Conservation (phyloP, 192 early-diverging fungal species). For the Chytriomyces sp. region DNA sequence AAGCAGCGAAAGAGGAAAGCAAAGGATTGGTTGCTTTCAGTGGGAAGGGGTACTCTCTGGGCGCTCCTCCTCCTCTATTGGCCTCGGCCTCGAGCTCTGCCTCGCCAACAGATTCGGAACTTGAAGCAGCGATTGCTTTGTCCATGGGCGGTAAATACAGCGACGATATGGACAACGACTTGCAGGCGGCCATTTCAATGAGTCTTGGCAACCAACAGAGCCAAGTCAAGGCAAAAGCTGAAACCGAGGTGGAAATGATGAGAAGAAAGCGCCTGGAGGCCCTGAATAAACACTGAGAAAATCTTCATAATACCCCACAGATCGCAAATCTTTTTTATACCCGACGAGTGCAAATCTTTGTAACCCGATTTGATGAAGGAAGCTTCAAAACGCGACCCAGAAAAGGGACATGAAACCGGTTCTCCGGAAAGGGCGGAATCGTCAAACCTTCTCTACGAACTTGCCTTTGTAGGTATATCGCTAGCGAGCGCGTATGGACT, state of each 20-base stretch:
- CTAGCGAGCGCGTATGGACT: not conserved
- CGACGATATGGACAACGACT: not conserved
- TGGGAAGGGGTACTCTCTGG: slow-evolving; percentile 29
- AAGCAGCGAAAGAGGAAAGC: not conserved
- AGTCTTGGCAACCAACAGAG: not conserved
- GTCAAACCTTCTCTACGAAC: too few relatives aligned
- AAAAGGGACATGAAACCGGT: too few relatives aligned
- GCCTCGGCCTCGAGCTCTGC: not conserved
- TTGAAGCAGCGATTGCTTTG: slow-evolving; percentile 29
- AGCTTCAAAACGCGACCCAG: too few relatives aligned
- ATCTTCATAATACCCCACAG: not conserved
- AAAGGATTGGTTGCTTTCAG: slow-evolving; percentile 16
- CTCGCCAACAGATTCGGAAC: slow-evolving; percentile 9
- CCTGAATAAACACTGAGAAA: too few relatives aligned
- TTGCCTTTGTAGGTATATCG: too few relatives aligned
- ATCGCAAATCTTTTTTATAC: too few relatives aligned
- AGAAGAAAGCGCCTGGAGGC: not conserved
- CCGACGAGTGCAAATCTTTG: too few relatives aligned
- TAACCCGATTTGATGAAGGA: too few relatives aligned
- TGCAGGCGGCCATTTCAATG: slow-evolving; percentile 17
- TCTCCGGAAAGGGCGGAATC: too few relatives aligned
- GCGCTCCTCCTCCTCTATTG: not conserved
- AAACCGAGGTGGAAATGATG: slow-evolving; percentile 27
- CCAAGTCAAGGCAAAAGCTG: slow-evolving; percentile 1
- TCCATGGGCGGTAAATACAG: slow-evolving; percentile 1